phyloP scores from a whole-genome alignment of 257 asterid genomes.

The Solanum pinnatisectum region DNA sequence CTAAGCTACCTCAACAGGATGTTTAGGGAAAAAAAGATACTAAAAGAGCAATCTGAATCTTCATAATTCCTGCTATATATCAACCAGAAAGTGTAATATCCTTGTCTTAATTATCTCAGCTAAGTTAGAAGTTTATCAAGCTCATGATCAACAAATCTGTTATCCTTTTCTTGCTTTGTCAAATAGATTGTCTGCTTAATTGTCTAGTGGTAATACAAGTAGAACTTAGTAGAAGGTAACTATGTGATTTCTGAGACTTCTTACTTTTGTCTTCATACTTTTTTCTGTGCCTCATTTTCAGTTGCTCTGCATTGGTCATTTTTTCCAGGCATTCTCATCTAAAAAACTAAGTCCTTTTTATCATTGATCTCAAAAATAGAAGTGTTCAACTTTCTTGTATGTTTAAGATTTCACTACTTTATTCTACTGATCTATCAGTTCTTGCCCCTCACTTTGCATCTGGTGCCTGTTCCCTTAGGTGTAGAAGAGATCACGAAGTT shows the following conservation, averaged over 20 bases:
- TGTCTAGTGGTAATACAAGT: neutral
- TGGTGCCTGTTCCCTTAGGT: constrained; percentile 26
- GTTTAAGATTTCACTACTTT: neutral
- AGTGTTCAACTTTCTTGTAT: neutral
- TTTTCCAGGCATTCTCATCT: neutral
- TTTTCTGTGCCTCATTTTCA: neutral
- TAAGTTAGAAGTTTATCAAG: neutral
- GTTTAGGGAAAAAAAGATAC: neutral
- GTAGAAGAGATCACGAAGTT: constrained; percentile 33
- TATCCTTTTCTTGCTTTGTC: neutral
- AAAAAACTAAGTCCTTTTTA: neutral
- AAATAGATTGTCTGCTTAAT: neutral
- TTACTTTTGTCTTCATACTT: neutral
- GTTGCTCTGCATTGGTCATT: neutral
- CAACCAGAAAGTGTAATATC: neutral
- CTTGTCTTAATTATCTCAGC: neutral
- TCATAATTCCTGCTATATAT: neutral
- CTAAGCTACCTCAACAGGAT: neutral
- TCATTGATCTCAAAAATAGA: neutral
- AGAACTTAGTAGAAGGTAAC: neutral
- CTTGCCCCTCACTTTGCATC: neutral
- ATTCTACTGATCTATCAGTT: neutral
- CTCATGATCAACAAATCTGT: neutral
- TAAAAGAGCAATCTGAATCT: neutral
- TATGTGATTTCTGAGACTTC: neutral